A percentile compares a stretch with the other conserved stretches of the same genome.
These are phyloP conservation scores for Tuber calosporum DNA, from an alignment of 495 filamentous ascomycete species.

Conservation along the genomic window DNA sequence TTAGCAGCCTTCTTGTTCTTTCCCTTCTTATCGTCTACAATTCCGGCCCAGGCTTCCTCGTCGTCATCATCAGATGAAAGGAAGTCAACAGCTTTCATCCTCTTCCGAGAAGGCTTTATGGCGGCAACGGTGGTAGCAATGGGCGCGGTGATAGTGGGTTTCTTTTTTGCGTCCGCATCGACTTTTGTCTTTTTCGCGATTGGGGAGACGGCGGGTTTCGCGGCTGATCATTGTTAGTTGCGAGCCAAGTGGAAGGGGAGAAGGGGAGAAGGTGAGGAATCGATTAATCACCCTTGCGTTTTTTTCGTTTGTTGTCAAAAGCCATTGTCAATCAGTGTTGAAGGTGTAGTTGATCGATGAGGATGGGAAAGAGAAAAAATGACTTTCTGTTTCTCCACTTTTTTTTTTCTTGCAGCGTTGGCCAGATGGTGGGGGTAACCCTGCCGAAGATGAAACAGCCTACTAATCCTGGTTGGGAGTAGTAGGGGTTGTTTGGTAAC, in stretches of 20 bases:
- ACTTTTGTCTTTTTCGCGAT: slow-evolving; percentile 57
- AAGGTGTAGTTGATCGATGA: slow-evolving; percentile 29
- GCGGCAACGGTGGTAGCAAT: slow-evolving; percentile 1
- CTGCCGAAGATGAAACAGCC: neutral
- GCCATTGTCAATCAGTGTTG: slow-evolving; percentile 52
- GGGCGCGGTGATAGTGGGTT: slow-evolving; percentile 17
- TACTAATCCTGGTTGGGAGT: neutral
- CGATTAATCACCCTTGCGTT: slow-evolving; percentile 59
- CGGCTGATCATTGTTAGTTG: slow-evolving; percentile 44
- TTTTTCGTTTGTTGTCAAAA: slow-evolving; percentile 60
- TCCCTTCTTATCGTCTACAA: slow-evolving; percentile 18
- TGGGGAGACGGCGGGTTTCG: slow-evolving; percentile 49
- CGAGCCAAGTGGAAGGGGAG: slow-evolving; percentile 13
- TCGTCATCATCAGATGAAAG: slow-evolving; percentile 32
- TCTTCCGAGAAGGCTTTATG: slow-evolving; percentile 16
- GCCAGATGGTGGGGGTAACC: neutral
- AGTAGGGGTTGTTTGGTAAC: too few species aligned
- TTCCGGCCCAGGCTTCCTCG: slow-evolving; percentile 35
- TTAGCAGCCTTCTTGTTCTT: slow-evolving; percentile 28
- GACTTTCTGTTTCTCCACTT: neutral
- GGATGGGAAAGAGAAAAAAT: neutral
- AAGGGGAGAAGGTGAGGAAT: slow-evolving; percentile 9
- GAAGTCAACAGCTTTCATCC: slow-evolving; percentile 38
- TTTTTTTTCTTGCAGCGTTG: neutral
- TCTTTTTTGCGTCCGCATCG: slow-evolving; percentile 37